A percentile compares a stretch with the other conserved stretches of the same genome.
Evolutionary conservation across 2,329 filamentous ascomycete genomes (phyloP).

Genomic region (Penicillium palitans): DNA sequence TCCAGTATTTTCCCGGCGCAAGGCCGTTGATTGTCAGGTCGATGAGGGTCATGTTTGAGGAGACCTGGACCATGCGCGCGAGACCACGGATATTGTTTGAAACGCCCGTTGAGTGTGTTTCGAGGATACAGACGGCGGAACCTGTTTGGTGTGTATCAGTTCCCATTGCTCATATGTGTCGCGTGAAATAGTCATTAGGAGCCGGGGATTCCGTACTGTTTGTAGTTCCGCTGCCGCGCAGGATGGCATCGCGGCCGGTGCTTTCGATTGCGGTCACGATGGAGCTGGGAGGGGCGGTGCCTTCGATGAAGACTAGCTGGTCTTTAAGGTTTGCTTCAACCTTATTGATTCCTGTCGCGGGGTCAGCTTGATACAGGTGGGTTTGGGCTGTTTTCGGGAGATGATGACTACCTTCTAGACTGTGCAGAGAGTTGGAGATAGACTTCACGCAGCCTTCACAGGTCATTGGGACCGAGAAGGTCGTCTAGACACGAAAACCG

Average conservation of each 20-base stretch:
- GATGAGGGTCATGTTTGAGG: conserved; percentile 73
- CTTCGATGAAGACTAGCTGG: conserved; percentile 81
- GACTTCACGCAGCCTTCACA: conserved; percentile 87
- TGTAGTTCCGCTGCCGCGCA: conserved; percentile 81
- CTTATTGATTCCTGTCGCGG: conserved; percentile 69
- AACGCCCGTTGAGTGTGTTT: conserved; percentile 68
- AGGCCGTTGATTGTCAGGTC: conserved; percentile 86
- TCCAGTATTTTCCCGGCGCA: conserved; percentile 75
- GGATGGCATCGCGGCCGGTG: conserved; percentile 89
- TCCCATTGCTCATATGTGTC: not conserved
- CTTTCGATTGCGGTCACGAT: conserved; percentile 86
- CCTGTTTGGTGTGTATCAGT: conserved; percentile 22
- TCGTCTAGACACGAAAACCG: conserved; percentile 60
- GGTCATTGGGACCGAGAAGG: conserved; percentile 91
- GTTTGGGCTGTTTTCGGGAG: too few relatives aligned
- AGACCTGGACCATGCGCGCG: conserved; percentile 90
- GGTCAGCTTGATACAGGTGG: not conserved
- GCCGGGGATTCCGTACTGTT: conserved; percentile 60
- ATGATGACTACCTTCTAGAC: conserved; percentile 60
- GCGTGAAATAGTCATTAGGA: conserved; percentile 1
- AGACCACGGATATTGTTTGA: conserved; percentile 76
- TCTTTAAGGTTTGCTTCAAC: conserved; percentile 79
- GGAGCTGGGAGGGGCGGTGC: conserved; percentile 83
- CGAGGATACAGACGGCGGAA: conserved; percentile 82
- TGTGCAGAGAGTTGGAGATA: conserved; percentile 75